Base-by-base conservation (phyloP, 2,329 filamentous ascomycete species). In the Nemania bipapillata region DNA sequence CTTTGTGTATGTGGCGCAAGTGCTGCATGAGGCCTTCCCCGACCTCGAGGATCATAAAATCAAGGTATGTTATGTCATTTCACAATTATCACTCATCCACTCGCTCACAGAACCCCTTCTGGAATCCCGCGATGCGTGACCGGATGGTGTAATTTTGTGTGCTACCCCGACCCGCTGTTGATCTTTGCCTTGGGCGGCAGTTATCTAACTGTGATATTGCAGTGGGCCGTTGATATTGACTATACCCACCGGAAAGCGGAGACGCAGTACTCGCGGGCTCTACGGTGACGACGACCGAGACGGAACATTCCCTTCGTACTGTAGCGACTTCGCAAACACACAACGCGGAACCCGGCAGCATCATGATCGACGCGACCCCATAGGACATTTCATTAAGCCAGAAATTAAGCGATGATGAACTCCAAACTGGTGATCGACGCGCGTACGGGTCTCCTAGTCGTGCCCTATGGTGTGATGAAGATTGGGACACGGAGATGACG, bases 191-290 rank as follows among this genome's bases (percentile, higher is more conserved):
- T 58, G 57, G 47, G 42, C 47, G 58, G 64, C 54, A 63, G 49
- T 32, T 67, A 54, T 59, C 68, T 68, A 68, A 70, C 37, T 49
- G 30, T 61, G 30, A 49, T n/a, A 62, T 58, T 54, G 56, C 61
- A 69, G 64, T 70, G 67, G 67, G 70, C 58, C 62, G 61, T 71
- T 24, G 70, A 71, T 26, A 61, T 71, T 60, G 70, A 71, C 52
- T 71, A 69, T 63, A 66, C 47, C 42, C 64, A 71, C 37, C 56
- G 28, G 17, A 68, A 65, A 66, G 60, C 63, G 61, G 59, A 62
- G 58, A 62, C 53, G 12, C 50, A 30, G 58, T 71, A 71, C 54
- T 52, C 56, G 22, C 63, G 70, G 8, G 64, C 37, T 17, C 47
- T 55, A 22, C 59, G 67, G 15, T 64, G 57, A 63, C 30, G 52